Evolutionary conservation across 1,284 basidiomycete species (phyloP).

Genomic region (Coniferiporia sulphurascens): DNA sequence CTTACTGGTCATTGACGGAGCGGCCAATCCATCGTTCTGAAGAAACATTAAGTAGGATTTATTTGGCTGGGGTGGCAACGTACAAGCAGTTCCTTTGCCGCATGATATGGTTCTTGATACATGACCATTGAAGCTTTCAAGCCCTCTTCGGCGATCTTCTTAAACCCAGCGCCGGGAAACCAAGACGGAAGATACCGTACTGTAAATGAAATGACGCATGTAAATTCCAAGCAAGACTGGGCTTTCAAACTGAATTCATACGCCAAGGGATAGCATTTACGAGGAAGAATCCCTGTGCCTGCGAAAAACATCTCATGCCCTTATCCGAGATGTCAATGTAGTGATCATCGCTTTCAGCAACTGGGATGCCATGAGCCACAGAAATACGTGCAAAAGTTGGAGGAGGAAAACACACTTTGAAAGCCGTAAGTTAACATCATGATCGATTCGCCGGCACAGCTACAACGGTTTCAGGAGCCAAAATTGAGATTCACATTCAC

Average conservation of each 20-base stretch:
- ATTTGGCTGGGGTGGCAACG: neutral
- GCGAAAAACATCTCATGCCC: neutral
- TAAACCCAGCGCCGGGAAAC: conserved; percentile 14
- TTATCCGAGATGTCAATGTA: conserved; percentile 15
- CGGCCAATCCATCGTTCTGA: conserved; percentile 7
- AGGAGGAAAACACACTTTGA: neutral
- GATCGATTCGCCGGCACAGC: conserved; percentile 6
- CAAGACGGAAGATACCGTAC: conserved; percentile 11
- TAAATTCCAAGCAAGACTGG: neutral
- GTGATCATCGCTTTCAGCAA: conserved; percentile 14
- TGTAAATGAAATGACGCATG: neutral
- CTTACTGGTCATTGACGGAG: conserved; percentile 14
- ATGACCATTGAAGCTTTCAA: conserved; percentile 1
- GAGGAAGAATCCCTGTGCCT: conserved; percentile 11
- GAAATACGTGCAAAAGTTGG: neutral
- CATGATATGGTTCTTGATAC: neutral
- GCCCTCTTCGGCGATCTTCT: neutral
- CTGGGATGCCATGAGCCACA: neutral
- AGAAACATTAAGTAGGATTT: neutral
- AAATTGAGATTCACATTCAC: neutral
- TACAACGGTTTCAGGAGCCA: neutral
- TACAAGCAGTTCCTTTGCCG: conserved; percentile 9
- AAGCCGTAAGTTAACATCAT: conserved; percentile 10
- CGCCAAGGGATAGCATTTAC: conserved; percentile 6
- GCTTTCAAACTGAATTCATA: neutral